phyloP scores from a whole-genome alignment of 1,139 yeast species.

The Pichia sp. region DNA sequence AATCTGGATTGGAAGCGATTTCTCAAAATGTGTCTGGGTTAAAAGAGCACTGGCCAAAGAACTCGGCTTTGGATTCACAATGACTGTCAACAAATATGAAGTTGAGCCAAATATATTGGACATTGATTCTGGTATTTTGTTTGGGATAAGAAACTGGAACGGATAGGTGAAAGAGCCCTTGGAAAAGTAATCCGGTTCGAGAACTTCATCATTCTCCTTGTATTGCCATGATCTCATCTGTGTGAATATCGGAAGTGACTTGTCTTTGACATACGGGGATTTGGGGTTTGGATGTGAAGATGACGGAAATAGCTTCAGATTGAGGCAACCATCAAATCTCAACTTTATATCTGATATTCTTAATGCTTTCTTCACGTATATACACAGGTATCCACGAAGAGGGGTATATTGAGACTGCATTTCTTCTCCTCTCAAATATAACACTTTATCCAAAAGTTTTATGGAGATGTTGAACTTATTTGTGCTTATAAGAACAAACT shows the following conservation, averaged over 20 bases:
- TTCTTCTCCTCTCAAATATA: conserved; percentile 10
- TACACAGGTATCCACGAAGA: conserved; percentile 18
- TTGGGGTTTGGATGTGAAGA: conserved; percentile 2
- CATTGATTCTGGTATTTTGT: conserved; percentile 12
- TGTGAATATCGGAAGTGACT: conserved; percentile 3
- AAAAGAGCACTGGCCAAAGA: conserved; percentile 4
- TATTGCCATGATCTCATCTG: conserved; percentile 13
- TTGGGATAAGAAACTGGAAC: conserved; percentile 13
- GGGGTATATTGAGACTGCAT: conserved; percentile 13
- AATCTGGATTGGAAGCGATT: conserved; percentile 9
- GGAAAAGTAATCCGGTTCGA: conserved; percentile 10
- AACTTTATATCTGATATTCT: conserved; percentile 9
- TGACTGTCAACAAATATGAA: conserved; percentile 8
- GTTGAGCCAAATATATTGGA: conserved; percentile 14
- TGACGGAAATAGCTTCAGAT: conserved; percentile 6
- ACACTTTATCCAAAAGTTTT: conserved; percentile 11
- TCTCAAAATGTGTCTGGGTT: not conserved
- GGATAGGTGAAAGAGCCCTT: conserved; percentile 14
- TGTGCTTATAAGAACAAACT: conserved; percentile 5
- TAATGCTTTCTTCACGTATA: conserved; percentile 14
- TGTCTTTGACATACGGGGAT: conserved; percentile 3
- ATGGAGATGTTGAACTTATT: conserved; percentile 7
- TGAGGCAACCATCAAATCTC: conserved; percentile 9
- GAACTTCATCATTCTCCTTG: conserved; percentile 9
- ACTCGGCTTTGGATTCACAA: conserved; percentile 5